Conservation (phyloP, 2,329 filamentous ascomycete genomes). For the Xylariales sp. region DNA sequence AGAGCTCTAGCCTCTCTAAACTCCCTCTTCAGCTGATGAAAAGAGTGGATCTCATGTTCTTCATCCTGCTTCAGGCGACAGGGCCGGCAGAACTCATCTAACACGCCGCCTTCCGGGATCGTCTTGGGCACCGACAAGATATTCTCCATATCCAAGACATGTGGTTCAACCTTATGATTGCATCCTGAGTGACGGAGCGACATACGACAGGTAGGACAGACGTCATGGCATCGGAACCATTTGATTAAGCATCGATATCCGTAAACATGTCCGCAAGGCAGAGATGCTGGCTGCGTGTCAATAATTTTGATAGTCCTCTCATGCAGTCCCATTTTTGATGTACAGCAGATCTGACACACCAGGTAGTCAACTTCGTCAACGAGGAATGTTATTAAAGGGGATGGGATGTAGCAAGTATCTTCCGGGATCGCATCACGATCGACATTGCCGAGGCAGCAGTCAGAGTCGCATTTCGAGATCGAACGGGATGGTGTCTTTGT, state of each 20-base stretch:
- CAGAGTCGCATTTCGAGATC: too few relatives aligned
- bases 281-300: not conserved
- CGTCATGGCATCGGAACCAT: not conserved
- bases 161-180: not conserved
- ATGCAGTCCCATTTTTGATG: not conserved
- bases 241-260: not conserved
- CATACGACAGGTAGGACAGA: not conserved
- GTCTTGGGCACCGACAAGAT: constrained; percentile 1
- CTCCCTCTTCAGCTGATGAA: not conserved
- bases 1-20: not conserved
- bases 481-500: too few relatives aligned
- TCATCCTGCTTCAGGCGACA: not conserved
- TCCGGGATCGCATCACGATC: too few relatives aligned
- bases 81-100: not conserved
- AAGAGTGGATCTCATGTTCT: not conserved
- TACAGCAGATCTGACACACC: constrained; percentile 21
- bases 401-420: constrained; percentile 16
- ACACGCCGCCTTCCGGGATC: not conserved
- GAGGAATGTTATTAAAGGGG: constrained; percentile 22
- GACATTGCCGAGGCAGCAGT: too few relatives aligned
- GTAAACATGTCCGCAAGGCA: constrained; percentile 3
- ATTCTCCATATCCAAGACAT: not conserved
- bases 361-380: constrained; percentile 20
- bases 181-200: constrained; percentile 4
- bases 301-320: not conserved